Evolutionary conservation across 1,284 basidiomycete genomes (phyloP).

Genomic region (Sanghuangporus baumii): DNA sequence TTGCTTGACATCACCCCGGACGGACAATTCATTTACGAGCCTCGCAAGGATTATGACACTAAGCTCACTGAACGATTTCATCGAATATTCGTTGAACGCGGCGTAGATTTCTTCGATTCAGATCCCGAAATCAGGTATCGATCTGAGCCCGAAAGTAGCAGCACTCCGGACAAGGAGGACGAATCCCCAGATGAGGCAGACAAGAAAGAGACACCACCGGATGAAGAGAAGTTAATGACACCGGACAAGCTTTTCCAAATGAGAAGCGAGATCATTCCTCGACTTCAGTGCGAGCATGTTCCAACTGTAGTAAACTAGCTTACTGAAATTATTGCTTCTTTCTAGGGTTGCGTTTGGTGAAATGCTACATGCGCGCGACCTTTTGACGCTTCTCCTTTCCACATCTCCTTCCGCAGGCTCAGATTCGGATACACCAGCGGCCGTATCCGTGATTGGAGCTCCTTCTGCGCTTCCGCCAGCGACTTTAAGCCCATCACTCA

Average conservation of each 20-base stretch:
- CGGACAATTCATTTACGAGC: slow-evolving; percentile 62
- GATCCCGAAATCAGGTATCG: slow-evolving; percentile 23
- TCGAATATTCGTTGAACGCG: slow-evolving; percentile 66
- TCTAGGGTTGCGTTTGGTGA: slow-evolving; percentile 67
- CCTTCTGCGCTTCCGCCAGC: slow-evolving; percentile 21
- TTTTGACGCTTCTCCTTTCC: slow-evolving; percentile 52
- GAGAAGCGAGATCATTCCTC: slow-evolving; percentile 62
- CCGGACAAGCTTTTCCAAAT: slow-evolving; percentile 69
- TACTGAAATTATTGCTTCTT: slow-evolving; percentile 15
- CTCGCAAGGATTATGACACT: slow-evolving; percentile 51
- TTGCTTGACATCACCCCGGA: slow-evolving; percentile 66
- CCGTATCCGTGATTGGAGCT: slow-evolving; percentile 14
- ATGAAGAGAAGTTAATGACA: slow-evolving; percentile 45
- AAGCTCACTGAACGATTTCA: slow-evolving; percentile 57
- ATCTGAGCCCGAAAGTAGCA: slow-evolving; percentile 20
- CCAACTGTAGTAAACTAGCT: background rate
- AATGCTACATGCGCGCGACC: slow-evolving; percentile 67
- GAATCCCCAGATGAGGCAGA: slow-evolving; percentile 22
- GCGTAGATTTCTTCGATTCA: slow-evolving; percentile 66
- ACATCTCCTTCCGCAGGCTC: slow-evolving; percentile 19
- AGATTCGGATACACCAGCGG: slow-evolving; percentile 15
- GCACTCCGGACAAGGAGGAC: slow-evolving; percentile 3
- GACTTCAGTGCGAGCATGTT: slow-evolving; percentile 52
- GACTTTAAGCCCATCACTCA: slow-evolving; percentile 24
- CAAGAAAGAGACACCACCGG: slow-evolving; percentile 25